Conservation (phyloP, 139 green algal genomes). For the Chlorella ohadii region DNA sequence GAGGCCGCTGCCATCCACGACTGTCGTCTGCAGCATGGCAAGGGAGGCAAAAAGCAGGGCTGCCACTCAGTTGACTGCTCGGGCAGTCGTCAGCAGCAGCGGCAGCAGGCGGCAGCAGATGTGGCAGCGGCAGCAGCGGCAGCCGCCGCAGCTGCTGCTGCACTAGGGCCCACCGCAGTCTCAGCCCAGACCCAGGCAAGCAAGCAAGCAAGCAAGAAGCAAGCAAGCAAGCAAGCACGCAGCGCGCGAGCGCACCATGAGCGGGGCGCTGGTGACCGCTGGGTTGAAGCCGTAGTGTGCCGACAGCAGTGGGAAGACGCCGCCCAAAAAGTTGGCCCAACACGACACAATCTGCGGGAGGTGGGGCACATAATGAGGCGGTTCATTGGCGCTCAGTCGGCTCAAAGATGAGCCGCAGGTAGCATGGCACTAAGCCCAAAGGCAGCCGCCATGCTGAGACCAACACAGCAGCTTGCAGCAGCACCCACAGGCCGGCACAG, state of each 20-base stretch:
- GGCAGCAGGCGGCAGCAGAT: background rate
- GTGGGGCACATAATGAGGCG: too few species aligned
- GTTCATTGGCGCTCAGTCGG: too few species aligned
- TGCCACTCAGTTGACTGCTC: background rate
- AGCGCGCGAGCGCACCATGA: conserved; percentile 60
- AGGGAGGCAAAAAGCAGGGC: background rate
- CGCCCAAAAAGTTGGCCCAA: conserved; percentile 75
- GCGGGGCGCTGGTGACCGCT: conserved; percentile 70
- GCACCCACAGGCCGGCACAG: too few species aligned
- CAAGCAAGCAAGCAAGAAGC: too few species aligned
- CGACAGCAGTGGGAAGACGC: conserved; percentile 64
- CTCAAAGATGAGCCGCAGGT: too few species aligned
- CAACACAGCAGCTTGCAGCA: too few species aligned
- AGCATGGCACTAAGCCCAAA: too few species aligned
- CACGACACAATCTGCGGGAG: conserved; percentile 66
- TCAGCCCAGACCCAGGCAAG: too few species aligned
- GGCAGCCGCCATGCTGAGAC: too few species aligned
- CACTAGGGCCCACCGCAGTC: too few species aligned
- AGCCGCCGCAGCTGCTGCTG: too few species aligned
- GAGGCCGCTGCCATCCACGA: conserved; percentile 50
- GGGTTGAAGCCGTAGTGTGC: conserved; percentile 64
- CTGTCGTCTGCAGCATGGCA: background rate
- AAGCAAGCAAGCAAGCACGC: too few species aligned
- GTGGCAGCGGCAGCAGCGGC: background rate
- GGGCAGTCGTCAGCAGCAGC: background rate